phyloP scores from a whole-genome alignment of 2,329 filamentous ascomycete genomes.

The Trichoderma aggressivum region DNA sequence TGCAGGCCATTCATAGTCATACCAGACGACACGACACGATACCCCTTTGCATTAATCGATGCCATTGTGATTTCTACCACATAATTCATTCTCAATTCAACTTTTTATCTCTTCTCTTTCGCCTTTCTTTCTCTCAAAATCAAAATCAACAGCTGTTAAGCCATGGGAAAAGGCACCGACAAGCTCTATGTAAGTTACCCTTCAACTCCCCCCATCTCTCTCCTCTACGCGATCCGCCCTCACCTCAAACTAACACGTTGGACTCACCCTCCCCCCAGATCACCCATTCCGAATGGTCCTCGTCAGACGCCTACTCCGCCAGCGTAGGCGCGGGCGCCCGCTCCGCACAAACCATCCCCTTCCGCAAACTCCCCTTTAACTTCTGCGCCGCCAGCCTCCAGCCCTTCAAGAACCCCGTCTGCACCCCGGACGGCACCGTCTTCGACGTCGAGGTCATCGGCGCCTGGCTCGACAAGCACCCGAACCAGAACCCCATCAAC shows the following conservation, averaged over 20 bases:
- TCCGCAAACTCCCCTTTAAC: constrained; percentile 93
- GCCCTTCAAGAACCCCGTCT: constrained; percentile 92
- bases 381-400: constrained; percentile 96
- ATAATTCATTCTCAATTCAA: neutral
- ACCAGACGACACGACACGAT: neutral
- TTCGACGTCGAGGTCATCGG: constrained; percentile 95
- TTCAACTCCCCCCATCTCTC: constrained; percentile 2
- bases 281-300: constrained; percentile 97
- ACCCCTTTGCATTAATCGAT: neutral
- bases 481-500: constrained; percentile 81
- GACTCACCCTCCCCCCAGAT: constrained; percentile 50
- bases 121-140: neutral
- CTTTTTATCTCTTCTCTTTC: neutral
- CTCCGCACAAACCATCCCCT: constrained; percentile 53
- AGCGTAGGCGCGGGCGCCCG: constrained; percentile 68
- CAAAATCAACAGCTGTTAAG: neutral
- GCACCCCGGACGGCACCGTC: constrained; percentile 79
- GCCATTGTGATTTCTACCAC: neutral
- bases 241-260: neutral
- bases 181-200: constrained; percentile 40
- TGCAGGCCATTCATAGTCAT: neutral
- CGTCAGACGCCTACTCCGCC: constrained; percentile 81
- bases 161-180: constrained; percentile 45
- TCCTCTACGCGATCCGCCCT: neutral
- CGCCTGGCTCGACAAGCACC: constrained; percentile 88